Percentiles rank a stretch among this genome's conserved stretches.
phyloP scores from a whole-genome alignment of 768 basidiomycete genomes.

The Brasilioporus rufonigricans region DNA sequence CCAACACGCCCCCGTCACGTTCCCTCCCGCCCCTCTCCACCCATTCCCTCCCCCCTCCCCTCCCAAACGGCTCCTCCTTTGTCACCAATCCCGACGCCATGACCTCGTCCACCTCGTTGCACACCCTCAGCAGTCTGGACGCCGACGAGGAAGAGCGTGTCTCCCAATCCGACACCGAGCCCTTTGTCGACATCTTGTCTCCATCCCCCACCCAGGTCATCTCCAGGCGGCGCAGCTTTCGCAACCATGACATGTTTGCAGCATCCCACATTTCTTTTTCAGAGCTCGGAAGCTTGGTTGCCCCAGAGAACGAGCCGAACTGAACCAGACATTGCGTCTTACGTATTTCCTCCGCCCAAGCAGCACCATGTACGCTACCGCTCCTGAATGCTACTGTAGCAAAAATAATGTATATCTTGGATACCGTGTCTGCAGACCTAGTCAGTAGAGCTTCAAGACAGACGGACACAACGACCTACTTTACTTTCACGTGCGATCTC shows the following conservation, averaged over 20 bases:
- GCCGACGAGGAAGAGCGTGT: neutral
- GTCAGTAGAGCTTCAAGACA: neutral
- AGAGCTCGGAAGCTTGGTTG: conserved; percentile 25
- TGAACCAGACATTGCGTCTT: neutral
- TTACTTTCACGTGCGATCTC: conserved; percentile 59
- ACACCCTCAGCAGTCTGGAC: neutral
- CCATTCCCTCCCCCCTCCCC: too few species aligned
- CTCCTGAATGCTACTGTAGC: conserved; percentile 2
- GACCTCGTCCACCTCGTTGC: neutral
- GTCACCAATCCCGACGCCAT: neutral
- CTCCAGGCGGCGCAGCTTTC: conserved; percentile 17
- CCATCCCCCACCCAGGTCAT: conserved; percentile 11
- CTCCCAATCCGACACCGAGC: conserved; percentile 1
- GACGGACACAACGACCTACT: conserved; percentile 41
- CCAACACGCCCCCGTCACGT: too few species aligned
- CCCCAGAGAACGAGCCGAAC: neutral
- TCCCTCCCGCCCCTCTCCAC: too few species aligned
- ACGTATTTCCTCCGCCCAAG: neutral
- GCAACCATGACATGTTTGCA: conserved; percentile 25
- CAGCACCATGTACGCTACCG: neutral
- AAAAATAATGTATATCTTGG: conserved; percentile 41
- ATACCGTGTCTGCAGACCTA: conserved; percentile 46
- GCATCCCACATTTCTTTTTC: conserved; percentile 27
- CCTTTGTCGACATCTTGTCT: conserved; percentile 20
- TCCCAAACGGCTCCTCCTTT: neutral